Evolutionary conservation across 352 stramenopile genomes (phyloP).

Genomic region (Globisporangium viniferum): DNA sequence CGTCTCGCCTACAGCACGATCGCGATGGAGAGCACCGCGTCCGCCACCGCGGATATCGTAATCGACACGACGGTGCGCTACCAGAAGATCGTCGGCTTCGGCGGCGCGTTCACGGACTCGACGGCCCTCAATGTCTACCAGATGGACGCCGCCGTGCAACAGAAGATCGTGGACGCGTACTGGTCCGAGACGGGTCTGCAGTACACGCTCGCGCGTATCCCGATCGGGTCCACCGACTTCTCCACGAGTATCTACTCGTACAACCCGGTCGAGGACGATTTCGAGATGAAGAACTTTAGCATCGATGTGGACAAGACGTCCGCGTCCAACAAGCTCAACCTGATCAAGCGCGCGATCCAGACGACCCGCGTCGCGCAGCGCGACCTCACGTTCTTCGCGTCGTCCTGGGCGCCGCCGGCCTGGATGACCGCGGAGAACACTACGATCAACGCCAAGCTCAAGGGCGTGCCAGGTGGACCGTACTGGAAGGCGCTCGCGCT

Average conservation of each 20-base stretch:
- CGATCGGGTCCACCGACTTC: slow-evolving; percentile 87
- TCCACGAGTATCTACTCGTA: slow-evolving; percentile 86
- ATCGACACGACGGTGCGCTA: slow-evolving; percentile 51
- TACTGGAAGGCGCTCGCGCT: slow-evolving; percentile 77
- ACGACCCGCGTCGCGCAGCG: slow-evolving; percentile 30
- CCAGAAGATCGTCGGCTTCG: slow-evolving; percentile 87
- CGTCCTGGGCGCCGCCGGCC: slow-evolving; percentile 74
- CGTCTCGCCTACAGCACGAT: slow-evolving; percentile 43
- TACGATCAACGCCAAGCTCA: slow-evolving; percentile 53
- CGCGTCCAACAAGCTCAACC: slow-evolving; percentile 57
- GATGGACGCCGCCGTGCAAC: slow-evolving; percentile 51
- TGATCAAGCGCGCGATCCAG: slow-evolving; percentile 59
- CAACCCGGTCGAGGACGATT: slow-evolving; percentile 74
- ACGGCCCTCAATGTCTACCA: slow-evolving; percentile 77
- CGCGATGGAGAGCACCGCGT: slow-evolving; percentile 15
- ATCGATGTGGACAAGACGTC: slow-evolving; percentile 74
- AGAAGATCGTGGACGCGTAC: slow-evolving; percentile 76
- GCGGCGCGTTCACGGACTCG: slow-evolving; percentile 87
- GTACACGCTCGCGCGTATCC: slow-evolving; percentile 83
- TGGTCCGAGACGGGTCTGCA: slow-evolving; percentile 73
- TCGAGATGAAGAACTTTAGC: slow-evolving; percentile 80
- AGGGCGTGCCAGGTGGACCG: slow-evolving; percentile 46
- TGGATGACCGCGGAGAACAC: slow-evolving; percentile 86
- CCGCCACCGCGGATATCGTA: slow-evolving; percentile 31
- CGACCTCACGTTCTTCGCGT: slow-evolving; percentile 69